phyloP scores from a whole-genome alignment of 1,139 yeast genomes.

The Debaryomyces singareniensis region DNA sequence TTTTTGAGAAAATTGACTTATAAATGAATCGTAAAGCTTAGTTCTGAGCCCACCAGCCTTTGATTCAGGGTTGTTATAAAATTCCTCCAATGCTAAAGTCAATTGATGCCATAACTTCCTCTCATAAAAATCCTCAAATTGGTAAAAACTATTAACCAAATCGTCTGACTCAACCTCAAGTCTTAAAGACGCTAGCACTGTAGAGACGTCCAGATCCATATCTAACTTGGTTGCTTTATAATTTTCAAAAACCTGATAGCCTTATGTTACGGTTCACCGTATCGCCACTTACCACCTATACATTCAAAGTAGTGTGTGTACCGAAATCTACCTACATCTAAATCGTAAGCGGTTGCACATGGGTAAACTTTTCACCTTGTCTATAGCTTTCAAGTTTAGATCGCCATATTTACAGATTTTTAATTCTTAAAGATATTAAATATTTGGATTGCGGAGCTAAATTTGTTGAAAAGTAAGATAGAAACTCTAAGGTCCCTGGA shows the following conservation, averaged over 20 bases:
- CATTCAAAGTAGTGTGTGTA: slow-evolving; percentile 1
- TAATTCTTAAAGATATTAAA: too few species aligned
- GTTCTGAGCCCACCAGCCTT: slow-evolving; percentile 48
- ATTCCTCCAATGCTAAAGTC: slow-evolving; percentile 58
- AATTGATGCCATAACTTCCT: slow-evolving; percentile 77
- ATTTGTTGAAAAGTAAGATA: too few species aligned
- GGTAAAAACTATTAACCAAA: slow-evolving; percentile 56
- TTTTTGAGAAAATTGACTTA: slow-evolving; percentile 58
- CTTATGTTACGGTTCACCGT: too few species aligned
- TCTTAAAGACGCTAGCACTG: slow-evolving; percentile 65
- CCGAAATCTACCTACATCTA: slow-evolving; percentile 1
- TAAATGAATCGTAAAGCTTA: slow-evolving; percentile 67
- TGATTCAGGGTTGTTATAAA: slow-evolving; percentile 48
- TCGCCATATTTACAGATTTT: too few species aligned
- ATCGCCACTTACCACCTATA: slow-evolving; percentile 3
- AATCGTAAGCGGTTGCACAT: too few species aligned
- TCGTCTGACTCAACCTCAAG: slow-evolving; percentile 63
- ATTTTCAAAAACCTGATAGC: too few species aligned
- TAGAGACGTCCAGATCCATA: slow-evolving; percentile 44
- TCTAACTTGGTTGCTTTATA: slow-evolving; percentile 27
- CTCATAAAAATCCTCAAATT: slow-evolving; percentile 82
- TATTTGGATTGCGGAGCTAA: too few species aligned
- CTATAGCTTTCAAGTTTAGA: too few species aligned
- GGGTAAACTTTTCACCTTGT: too few species aligned
- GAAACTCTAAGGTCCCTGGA: too few species aligned